Evolutionary conservation across 495 filamentous ascomycete genomes (phyloP), one percentile per base, ranked within the genome.

Genomic region (Penicillium odoratum): DNA sequence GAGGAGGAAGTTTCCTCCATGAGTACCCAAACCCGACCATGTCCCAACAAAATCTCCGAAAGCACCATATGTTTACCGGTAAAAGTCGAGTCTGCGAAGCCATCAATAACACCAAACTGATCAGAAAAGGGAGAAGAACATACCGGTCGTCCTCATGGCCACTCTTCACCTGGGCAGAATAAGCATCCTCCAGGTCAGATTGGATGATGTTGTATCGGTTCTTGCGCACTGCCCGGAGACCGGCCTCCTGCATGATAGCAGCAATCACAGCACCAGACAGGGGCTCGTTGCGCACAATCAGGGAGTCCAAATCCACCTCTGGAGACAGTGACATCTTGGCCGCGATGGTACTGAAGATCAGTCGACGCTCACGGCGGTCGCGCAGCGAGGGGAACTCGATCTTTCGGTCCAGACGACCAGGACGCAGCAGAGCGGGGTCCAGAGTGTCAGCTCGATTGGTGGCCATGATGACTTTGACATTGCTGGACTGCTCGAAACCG

Each of bases 401-500:
- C 82, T 98, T 98, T 62, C 94, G 84, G 73, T 98, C 94, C 55
- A 98, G 82, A 74, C 94, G 92, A 56, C 94, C 94, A 18, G 94
- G 94, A 57, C 94, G 90, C 47, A 98, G 84, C 63, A 98, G 77
- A 11, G 94, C 94, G 4, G 94, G 94, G 69, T 98, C 94, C 50
- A 98, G 81, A 13, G 95, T 98, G 67, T 98, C 94, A 48, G 94
- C 95, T 63, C 94, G 86, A 78, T 98, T 98, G 60, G 94, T 98
- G 55, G 94, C 94, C 94, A 98, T 98, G 78, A 98, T 98, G 67
- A 98, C 94, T 76, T 98, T 98, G 72, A 98, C 95, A 70, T 98
- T 98, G 75, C 91, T 89, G 3, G 92, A 93, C 72, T 98, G 94
- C 72, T 98, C 94, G 77, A 98, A 98, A 59, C 94, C 94, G 74